A percentile compares a stretch with the other conserved stretches of the same genome.
Evolutionary conservation across 257 asterid species (phyloP).

Genomic region (Sherardia arvensis): DNA sequence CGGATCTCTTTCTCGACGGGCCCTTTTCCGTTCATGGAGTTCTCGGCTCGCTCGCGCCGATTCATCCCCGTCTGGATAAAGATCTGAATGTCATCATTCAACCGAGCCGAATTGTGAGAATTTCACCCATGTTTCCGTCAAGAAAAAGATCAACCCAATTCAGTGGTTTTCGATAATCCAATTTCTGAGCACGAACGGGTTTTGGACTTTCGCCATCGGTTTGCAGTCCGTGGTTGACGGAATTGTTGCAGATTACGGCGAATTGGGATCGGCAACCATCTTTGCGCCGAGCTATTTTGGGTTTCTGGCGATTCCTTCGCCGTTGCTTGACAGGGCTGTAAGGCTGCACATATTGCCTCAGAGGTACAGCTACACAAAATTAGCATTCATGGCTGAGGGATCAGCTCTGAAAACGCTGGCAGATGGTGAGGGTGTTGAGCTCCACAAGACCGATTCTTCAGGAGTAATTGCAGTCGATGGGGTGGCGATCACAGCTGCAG

Average conservation of each 20-base stretch:
- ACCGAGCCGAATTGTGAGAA: conserved; percentile 23
- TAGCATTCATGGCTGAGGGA: conserved; percentile 22
- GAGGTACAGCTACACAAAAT: conserved; percentile 25
- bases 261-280: conserved; percentile 37
- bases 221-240: conserved; percentile 46
- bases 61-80: conserved; percentile 5
- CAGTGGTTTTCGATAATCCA: conserved; percentile 42
- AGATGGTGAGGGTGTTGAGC: conserved; percentile 23
- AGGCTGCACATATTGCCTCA: conserved; percentile 49
- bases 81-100: conserved; percentile 13
- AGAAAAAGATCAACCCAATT: conserved; percentile 8
- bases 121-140: neutral
- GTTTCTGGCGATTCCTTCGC: conserved; percentile 40
- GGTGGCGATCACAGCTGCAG: conserved; percentile 41
- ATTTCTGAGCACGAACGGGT: conserved; percentile 42
- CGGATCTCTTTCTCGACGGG: conserved; percentile 52
- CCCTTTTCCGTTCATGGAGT: conserved; percentile 59
- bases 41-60: conserved; percentile 24
- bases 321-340: conserved; percentile 37
- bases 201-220: conserved; percentile 52
- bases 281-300: conserved; percentile 54
- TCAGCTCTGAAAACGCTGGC: conserved; percentile 36
- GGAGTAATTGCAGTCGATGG: conserved; percentile 27
- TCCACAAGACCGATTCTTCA: conserved; percentile 14
- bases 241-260: conserved; percentile 25